Percentiles rank a stretch among this genome's conserved stretches.
phyloP scores from a whole-genome alignment of 345 rosid species.

The Linum usitatissimum region DNA sequence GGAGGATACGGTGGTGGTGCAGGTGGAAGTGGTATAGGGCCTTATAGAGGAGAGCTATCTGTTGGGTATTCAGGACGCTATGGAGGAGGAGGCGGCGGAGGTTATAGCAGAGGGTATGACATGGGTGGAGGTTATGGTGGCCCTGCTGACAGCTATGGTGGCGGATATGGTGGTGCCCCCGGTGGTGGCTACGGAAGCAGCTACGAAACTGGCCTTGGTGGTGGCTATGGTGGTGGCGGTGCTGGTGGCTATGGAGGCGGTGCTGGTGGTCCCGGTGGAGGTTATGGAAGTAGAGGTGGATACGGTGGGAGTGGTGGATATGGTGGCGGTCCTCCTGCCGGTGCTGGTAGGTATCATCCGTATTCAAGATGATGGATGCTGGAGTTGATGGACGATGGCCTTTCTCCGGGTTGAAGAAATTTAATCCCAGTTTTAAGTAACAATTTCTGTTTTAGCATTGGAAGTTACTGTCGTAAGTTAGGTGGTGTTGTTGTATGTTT shows the following conservation, averaged over 20 bases:
- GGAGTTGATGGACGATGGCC: no score
- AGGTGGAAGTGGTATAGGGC: constrained; percentile 40
- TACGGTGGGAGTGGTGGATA: constrained; percentile 11
- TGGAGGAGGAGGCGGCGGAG: constrained; percentile 70
- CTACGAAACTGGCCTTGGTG: constrained; percentile 25
- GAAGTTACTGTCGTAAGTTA: not conserved
- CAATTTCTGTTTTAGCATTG: not conserved
- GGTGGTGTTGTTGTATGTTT: not conserved
- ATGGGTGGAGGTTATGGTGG: constrained; percentile 46
- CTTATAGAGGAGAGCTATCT: constrained; percentile 67
- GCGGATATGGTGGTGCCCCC: constrained; percentile 39
- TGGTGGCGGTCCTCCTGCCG: constrained; percentile 24
- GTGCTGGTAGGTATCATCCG: constrained; percentile 74
- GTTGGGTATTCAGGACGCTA: constrained; percentile 67
- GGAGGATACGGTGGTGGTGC: constrained; percentile 42
- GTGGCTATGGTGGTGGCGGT: constrained; percentile 30
- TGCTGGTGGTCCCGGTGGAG: not conserved
- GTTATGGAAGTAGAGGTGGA: constrained; percentile 16
- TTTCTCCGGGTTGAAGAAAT: no score
- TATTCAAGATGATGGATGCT: constrained; percentile 42
- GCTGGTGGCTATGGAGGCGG: constrained; percentile 20
- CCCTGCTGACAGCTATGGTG: constrained; percentile 39
- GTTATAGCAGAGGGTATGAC: constrained; percentile 50
- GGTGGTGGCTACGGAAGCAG: constrained; percentile 23
- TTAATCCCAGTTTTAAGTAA: no score